Conservation (phyloP, 345 rosid genomes). For the Euphorbia pulcherrima region DNA sequence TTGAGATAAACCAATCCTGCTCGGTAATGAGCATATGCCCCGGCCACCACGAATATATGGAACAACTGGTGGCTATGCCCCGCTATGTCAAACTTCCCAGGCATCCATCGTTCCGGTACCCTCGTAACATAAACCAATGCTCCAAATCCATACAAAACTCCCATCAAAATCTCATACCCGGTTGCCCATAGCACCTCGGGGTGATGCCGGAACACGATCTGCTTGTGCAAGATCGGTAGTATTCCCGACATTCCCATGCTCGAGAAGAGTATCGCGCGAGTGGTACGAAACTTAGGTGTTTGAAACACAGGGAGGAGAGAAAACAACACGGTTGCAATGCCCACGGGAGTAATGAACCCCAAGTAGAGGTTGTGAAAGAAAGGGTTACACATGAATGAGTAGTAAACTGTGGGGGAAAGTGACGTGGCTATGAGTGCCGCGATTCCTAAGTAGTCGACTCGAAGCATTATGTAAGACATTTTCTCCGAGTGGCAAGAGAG, state of each 20-base stretch:
- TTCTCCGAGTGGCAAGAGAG: constrained; percentile 83
- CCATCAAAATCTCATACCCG: constrained; percentile 77
- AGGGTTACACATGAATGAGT: constrained; percentile 89
- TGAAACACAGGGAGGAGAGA: constrained; percentile 80
- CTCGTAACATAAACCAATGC: constrained; percentile 77
- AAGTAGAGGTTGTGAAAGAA: constrained; percentile 81
- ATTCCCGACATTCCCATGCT: constrained; percentile 83
- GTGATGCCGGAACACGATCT: constrained; percentile 63
- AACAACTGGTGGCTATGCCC: constrained; percentile 96
- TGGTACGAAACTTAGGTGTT: constrained; percentile 55
- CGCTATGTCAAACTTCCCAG: constrained; percentile 87
- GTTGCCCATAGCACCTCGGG: constrained; percentile 86
- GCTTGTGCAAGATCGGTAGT: constrained; percentile 77
- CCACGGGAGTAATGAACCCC: constrained; percentile 76
- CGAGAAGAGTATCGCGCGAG: constrained; percentile 68
- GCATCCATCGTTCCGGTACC: constrained; percentile 89
- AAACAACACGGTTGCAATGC: constrained; percentile 51
- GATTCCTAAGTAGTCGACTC: constrained; percentile 82
- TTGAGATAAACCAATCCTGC: constrained; percentile 80
- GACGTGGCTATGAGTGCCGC: constrained; percentile 88
- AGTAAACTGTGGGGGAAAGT: constrained; percentile 80
- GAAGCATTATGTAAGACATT: constrained; percentile 71
- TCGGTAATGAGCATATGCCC: constrained; percentile 75
- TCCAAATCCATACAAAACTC: constrained; percentile 60
- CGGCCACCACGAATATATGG: constrained; percentile 76